phyloP scores from a whole-genome alignment of 2,329 filamentous ascomycete genomes.

The Didymella pomorum region DNA sequence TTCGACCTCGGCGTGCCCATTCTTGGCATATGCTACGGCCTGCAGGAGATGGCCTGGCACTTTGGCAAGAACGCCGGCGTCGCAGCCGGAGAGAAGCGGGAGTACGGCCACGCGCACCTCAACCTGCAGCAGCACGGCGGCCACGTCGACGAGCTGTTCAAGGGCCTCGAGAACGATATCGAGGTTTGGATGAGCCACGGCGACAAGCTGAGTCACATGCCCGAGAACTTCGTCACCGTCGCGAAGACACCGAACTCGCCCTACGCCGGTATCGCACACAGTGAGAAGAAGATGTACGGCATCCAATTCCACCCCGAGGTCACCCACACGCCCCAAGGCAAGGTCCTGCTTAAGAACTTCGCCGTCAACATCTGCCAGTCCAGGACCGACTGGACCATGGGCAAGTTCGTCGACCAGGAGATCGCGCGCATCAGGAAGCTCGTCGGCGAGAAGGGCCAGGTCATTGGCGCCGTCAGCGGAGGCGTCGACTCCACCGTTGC shows the following conservation, averaged over 20 bases:
- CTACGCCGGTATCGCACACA: conserved; percentile 80
- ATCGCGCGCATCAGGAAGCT: conserved; percentile 80
- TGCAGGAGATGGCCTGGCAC: conserved; percentile 78
- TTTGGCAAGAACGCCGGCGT: conserved; percentile 68
- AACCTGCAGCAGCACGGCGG: conserved; percentile 63
- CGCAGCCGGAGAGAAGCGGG: conserved; percentile 69
- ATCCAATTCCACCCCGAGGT: conserved; percentile 94
- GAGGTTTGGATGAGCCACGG: conserved; percentile 88
- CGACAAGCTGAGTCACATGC: conserved; percentile 81
- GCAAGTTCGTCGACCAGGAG: conserved; percentile 80
- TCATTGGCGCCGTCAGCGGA: conserved; percentile 80
- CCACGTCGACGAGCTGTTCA: conserved; percentile 81
- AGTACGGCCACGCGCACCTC: conserved; percentile 76
- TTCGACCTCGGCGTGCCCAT: conserved; percentile 75
- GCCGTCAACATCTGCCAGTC: conserved; percentile 82
- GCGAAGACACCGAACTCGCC: conserved; percentile 78
- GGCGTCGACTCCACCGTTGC: conserved; percentile 92
- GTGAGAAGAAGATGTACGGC: conserved; percentile 74
- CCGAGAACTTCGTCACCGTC: conserved; percentile 75
- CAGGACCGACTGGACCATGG: conserved; percentile 83
- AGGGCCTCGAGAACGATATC: conserved; percentile 73
- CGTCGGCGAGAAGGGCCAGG: conserved; percentile 82
- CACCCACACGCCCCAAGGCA: conserved; percentile 74
- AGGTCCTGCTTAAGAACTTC: conserved; percentile 80
- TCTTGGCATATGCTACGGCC: conserved; percentile 69